Conservation (phyloP, 2,329 filamentous ascomycete genomes). For the Fusarium agapanthi region DNA sequence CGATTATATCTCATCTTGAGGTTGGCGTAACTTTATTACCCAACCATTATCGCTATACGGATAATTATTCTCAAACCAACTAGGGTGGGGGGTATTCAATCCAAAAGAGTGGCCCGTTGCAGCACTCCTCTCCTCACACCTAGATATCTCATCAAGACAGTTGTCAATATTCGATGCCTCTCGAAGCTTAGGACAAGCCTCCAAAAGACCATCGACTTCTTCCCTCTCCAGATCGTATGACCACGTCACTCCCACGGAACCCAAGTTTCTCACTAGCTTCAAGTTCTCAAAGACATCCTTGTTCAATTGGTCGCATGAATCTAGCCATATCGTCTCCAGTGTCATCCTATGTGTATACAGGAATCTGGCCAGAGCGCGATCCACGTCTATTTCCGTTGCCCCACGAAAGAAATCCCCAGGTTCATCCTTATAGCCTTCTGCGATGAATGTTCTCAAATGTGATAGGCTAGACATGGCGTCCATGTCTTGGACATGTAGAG, state of each 20-base stretch:
- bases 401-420: no score
- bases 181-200: conserved; percentile 5
- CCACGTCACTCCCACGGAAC: neutral
- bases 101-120: no score
- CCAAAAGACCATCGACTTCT: neutral
- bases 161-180: accelerated
- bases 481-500: neutral
- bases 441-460: neutral
- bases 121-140: no score
- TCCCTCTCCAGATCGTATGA: no score
- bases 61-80: neutral
- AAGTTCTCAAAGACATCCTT: neutral
- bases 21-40: neutral
- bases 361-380: neutral
- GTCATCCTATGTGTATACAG: neutral
- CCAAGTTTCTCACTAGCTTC: neutral
- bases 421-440: no score
- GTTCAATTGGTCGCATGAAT: accelerated
- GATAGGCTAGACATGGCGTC: neutral
- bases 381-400: accelerated
- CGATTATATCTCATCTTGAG: neutral
- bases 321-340: neutral
- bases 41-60: neutral
- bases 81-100: no score
- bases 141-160: no score